These are phyloP conservation scores for Puccinia polysora DNA, from an alignment of 1,284 basidiomycete genomes.

Conservation along the genomic window DNA sequence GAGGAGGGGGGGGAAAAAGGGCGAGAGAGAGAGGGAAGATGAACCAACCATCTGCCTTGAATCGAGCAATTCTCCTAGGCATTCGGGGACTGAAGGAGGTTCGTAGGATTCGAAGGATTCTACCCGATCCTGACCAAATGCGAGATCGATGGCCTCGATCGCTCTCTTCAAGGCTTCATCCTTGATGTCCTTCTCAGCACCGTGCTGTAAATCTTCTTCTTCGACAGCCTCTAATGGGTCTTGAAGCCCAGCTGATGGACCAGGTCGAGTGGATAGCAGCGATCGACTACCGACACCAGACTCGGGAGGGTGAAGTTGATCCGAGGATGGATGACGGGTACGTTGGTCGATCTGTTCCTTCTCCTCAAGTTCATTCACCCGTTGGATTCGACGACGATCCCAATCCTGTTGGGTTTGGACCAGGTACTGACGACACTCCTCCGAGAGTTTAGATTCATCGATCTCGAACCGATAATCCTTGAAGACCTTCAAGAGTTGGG, in stretches of 20 bases:
- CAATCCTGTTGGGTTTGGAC: slow-evolving; percentile 91
- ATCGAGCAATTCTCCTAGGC: slow-evolving; percentile 79
- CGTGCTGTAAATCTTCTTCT: slow-evolving; percentile 61
- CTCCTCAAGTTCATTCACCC: slow-evolving; percentile 75
- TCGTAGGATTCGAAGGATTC: slow-evolving; percentile 67
- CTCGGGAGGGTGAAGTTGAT: background rate
- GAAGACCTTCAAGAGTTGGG: slow-evolving; percentile 89
- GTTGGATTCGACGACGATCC: slow-evolving; percentile 78
- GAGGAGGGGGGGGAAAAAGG: too few species aligned
- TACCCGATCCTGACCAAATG: slow-evolving; percentile 64
- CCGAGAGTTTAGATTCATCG: slow-evolving; percentile 82
- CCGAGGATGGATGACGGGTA: slow-evolving; percentile 4
- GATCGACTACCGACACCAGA: too few species aligned
- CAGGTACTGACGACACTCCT: slow-evolving; percentile 89
- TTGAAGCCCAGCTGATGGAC: slow-evolving; percentile 15
- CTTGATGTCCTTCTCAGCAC: slow-evolving; percentile 60
- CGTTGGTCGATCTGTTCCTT: slow-evolving; percentile 40
- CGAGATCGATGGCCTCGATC: slow-evolving; percentile 60
- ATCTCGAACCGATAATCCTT: slow-evolving; percentile 94
- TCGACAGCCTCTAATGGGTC: slow-evolving; percentile 24
- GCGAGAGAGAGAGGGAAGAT: background rate
- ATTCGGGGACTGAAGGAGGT: slow-evolving; percentile 69
- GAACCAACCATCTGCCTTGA: slow-evolving; percentile 74
- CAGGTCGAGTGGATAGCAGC: slow-evolving; percentile 17
- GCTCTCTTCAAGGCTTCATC: slow-evolving; percentile 57